Base-by-base conservation (phyloP, 2,329 filamentous ascomycete species). In the Stachybotrys chartarum region DNA sequence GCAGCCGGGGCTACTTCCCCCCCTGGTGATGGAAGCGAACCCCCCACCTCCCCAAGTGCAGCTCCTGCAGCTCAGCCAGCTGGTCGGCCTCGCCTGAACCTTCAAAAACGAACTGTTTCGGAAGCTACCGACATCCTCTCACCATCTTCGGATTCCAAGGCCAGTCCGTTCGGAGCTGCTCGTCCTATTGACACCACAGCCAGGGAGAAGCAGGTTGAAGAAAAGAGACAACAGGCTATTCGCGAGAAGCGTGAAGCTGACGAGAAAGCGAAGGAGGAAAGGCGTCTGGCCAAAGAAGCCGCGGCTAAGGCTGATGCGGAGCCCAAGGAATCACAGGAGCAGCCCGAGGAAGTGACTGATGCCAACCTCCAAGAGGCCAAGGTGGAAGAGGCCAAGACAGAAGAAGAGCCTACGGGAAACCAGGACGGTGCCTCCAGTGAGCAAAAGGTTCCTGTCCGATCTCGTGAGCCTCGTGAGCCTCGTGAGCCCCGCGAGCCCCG, bases 161-260 rank as follows among this genome's bases (percentile, higher is more conserved):
- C 91, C 30, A 97, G 88, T 72, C 91, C 91, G 46, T 99, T 99
- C 69, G 94, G 94, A 65, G 92, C 89, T 58, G 94, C 94, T 55
- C 86, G 88, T 59, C 94, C 94, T 55, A 96, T 97, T 64, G 92
- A 99, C 73, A 97, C 93, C 50, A 89, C 90, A 50, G 83, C 91
- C 14, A 86, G 90, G 61, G 93, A 97, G 76, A 87, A 86, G 64
- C 87, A 95, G 71, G 85, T 99, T 56, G 93, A 95, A 55, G 91
- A 96, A 75, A 96, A 91, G 80, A 83, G 88, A 61, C 78, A 88
- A 65, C 78, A 89, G 56, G 81, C 83, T 7, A 60, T 91, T 30
- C 85, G 85, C 60, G 86, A 94, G 72, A 96, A 95, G 83, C 89
- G 87, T 68, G 91, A 96, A 64, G 84, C 87, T 1, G 90, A 94